Evolutionary conservation across 257 asterid species (phyloP).

Genomic region (Perilla frutescens): DNA sequence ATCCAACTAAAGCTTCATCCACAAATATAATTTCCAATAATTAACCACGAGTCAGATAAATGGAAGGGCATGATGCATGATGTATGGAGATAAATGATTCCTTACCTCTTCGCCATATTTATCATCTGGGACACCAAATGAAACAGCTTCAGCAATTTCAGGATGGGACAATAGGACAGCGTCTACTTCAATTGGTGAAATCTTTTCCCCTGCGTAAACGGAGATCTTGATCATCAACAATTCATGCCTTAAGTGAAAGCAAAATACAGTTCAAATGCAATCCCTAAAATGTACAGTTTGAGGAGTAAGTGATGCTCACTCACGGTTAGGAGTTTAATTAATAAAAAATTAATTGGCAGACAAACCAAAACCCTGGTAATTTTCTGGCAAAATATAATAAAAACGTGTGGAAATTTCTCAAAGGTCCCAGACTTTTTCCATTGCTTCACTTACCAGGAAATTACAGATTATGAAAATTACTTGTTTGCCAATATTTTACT

Average conservation of each 20-base stretch:
- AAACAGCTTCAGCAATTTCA: conserved; percentile 83
- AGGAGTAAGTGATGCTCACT: too few species aligned
- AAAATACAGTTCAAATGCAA: too few species aligned
- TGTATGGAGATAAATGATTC: not conserved
- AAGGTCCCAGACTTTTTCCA: not conserved
- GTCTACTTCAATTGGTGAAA: conserved; percentile 97
- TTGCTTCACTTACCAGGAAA: conserved; percentile 11
- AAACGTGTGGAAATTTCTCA: not conserved
- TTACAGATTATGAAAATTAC: conserved; percentile 6
- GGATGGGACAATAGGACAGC: conserved; percentile 87
- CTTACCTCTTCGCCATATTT: conserved; percentile 98
- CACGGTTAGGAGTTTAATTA: too few species aligned
- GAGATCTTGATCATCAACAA: conserved; percentile 10
- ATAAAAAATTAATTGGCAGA: too few species aligned
- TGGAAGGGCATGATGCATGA: not conserved
- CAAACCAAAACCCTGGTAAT: too few species aligned
- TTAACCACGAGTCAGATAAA: conserved; percentile 20
- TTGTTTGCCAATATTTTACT: not conserved
- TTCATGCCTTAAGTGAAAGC: too few species aligned
- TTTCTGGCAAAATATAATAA: too few species aligned
- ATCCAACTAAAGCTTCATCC: conserved; percentile 10
- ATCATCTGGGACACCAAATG: conserved; percentile 96
- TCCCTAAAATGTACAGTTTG: too few species aligned
- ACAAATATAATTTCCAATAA: conserved; percentile 14
- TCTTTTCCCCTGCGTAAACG: conserved; percentile 79